phyloP scores from a whole-genome alignment of 495 filamentous ascomycete species.

The Cairneyella variabilis region DNA sequence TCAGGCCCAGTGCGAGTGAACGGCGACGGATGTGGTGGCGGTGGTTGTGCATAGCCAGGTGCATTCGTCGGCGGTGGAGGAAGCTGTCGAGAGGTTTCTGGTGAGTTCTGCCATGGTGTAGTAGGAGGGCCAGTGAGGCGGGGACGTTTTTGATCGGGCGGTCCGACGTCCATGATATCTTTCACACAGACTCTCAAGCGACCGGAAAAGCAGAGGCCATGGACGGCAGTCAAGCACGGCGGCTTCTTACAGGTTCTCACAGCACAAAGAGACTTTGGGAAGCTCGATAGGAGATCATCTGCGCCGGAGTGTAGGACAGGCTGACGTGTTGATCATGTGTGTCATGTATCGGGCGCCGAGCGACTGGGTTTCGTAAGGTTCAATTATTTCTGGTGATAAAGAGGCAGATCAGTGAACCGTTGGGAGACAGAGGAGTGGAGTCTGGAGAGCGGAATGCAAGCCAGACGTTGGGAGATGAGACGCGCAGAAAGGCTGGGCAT shows the following conservation, averaged over 20 bases:
- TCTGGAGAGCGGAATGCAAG: background rate
- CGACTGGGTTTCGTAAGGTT: constrained; percentile 7
- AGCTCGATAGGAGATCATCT: constrained; percentile 24
- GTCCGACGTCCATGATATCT: constrained; percentile 23
- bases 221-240: constrained; percentile 26
- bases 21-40: constrained; percentile 8
- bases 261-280: constrained; percentile 20
- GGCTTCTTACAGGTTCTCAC: constrained; percentile 26
- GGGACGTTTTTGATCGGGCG: constrained; percentile 25
- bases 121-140: constrained; percentile 10
- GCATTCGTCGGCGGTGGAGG: constrained; percentile 10
- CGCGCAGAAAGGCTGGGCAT: background rate
- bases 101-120: constrained; percentile 14
- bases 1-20: constrained; percentile 12
- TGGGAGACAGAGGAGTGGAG: background rate
- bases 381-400: background rate
- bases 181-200: constrained; percentile 22
- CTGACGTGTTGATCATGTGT: constrained; percentile 24
- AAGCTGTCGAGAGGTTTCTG: constrained; percentile 17
- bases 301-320: constrained; percentile 21
- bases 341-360: constrained; percentile 11
- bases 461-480: background rate
- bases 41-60: constrained; percentile 6
- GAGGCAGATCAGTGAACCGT: constrained; percentile 2
- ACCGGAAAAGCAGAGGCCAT: constrained; percentile 25